Percentiles rank a stretch among this genome's conserved stretches.
Evolutionary conservation across 805 yeast species (phyloP).

Genomic region (Zygoascus ofunaensis): DNA sequence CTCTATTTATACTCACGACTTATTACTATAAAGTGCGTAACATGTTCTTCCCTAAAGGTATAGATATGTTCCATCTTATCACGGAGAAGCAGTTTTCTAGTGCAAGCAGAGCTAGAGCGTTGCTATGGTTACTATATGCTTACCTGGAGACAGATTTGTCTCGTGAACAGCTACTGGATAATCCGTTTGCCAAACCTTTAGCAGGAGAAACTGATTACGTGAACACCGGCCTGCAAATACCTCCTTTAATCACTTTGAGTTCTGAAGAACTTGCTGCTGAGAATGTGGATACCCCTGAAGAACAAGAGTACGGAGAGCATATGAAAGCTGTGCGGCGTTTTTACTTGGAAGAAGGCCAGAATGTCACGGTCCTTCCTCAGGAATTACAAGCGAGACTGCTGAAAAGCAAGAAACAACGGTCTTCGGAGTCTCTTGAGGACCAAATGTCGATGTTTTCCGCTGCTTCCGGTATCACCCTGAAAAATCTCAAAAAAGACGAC

Average conservation of each 20-base stretch:
- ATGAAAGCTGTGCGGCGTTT: slow-evolving; percentile 32
- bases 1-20: slow-evolving; percentile 65
- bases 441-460: neutral
- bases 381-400: neutral
- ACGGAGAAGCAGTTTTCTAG: slow-evolving; percentile 55
- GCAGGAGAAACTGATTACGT: slow-evolving; percentile 4
- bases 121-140: slow-evolving; percentile 77
- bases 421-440: neutral
- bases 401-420: neutral
- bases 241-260: slow-evolving; percentile 26
- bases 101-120: slow-evolving; percentile 54
- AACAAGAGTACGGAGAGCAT: slow-evolving; percentile 35
- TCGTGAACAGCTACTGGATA: slow-evolving; percentile 38
- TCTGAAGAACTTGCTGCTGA: slow-evolving; percentile 27
- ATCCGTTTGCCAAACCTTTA: slow-evolving; percentile 45
- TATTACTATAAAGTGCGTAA: slow-evolving; percentile 45
- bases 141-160: slow-evolving; percentile 66
- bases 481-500: neutral
- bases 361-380: slow-evolving; percentile 1
- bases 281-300: slow-evolving; percentile 38
- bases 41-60: slow-evolving; percentile 28
- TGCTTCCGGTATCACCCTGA: neutral
- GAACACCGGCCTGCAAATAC: slow-evolving; percentile 33
- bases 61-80: slow-evolving; percentile 65
- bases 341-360: slow-evolving; percentile 25